These are phyloP conservation scores for Bauhinia variegata DNA, from an alignment of 306 rosid genomes.

Conservation along the genomic window DNA sequence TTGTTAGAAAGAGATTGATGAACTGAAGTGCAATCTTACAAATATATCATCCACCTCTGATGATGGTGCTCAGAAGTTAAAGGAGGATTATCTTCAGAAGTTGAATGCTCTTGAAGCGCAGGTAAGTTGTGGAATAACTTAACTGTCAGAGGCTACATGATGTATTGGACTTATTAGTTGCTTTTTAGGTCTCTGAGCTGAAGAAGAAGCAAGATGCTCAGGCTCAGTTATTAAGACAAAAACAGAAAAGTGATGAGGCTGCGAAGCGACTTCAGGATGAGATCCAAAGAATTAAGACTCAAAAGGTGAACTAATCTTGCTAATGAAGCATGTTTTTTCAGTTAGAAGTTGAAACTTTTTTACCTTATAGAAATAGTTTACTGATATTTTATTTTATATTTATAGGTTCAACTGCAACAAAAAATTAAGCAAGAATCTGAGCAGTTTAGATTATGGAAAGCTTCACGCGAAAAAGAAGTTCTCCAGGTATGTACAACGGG, in stretches of 20 bases:
- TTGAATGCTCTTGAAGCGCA: conserved; percentile 83
- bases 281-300: conserved; percentile 85
- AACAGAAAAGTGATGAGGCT: conserved; percentile 89
- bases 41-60: conserved; percentile 75
- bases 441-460: conserved; percentile 96
- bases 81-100: conserved; percentile 88
- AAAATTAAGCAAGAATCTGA: conserved; percentile 97
- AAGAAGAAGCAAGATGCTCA: conserved; percentile 94
- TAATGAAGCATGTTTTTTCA: not conserved
- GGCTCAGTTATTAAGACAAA: conserved; percentile 80
- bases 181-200: conserved; percentile 74
- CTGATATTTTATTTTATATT: conserved; percentile 20
- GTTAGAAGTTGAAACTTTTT: not conserved
- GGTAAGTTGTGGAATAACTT: conserved; percentile 50
- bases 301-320: conserved; percentile 57
- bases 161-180: conserved; percentile 28
- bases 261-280: conserved; percentile 87
- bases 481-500: conserved; percentile 68
- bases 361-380: not conserved
- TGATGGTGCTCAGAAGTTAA: conserved; percentile 84
- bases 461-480: conserved; percentile 93
- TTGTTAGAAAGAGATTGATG: conserved; percentile 82
- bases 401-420: conserved; percentile 96
- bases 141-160: conserved; percentile 4
- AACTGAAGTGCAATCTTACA: conserved; percentile 62